Base-by-base conservation (phyloP, 805 yeast species). In the Pichia deserticola region DNA sequence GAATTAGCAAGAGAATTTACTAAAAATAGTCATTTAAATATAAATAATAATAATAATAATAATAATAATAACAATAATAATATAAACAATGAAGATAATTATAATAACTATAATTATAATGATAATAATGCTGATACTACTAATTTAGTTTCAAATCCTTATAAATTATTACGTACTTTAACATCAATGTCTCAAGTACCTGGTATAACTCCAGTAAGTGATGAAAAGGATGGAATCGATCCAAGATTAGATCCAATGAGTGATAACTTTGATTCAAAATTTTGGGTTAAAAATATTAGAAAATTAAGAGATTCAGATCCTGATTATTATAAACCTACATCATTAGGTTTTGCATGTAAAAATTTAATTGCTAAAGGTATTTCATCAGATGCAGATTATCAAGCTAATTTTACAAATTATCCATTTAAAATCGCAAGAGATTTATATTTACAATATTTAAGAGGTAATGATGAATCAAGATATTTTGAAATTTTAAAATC, bases 321-420 rank as follows among this genome's bases (percentile, higher is more conserved):
- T 0, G 86, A 82, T 28, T 79, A 78, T 65, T 83, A 78, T 61
- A 80, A 77, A 59, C 85, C 83, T 25, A 70, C 81, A 33, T 69
- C 76, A 15, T 66, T 84, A 55, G 85, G 86, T 27, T 64, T 84
- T 51, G 78, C 79, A 8, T 82, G 79, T 71, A 72, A 74, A 51
- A 65, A 81, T 58, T 67, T 83, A 58, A 62, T 83, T 51, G 86
- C 84, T 4, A 75, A 65, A 54, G 89, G 89, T 62, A 72, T 78
- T 47, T 84, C 88, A 4, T 72, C 81, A 4, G 88, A 81, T 62
- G 75, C 84, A 10, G 86, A 83, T 59, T 83, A 78, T 63, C 87
- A 81, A 63, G 70, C 79, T 4, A 82, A 83, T 4, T 75, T 81
- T 29, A 54, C 72, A 29, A 82, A 79, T 55, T 65, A 65, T 32